These are phyloP conservation scores for Obelidium mucronatum DNA, from an alignment of 192 early-diverging fungal species.

Conservation along the genomic window DNA sequence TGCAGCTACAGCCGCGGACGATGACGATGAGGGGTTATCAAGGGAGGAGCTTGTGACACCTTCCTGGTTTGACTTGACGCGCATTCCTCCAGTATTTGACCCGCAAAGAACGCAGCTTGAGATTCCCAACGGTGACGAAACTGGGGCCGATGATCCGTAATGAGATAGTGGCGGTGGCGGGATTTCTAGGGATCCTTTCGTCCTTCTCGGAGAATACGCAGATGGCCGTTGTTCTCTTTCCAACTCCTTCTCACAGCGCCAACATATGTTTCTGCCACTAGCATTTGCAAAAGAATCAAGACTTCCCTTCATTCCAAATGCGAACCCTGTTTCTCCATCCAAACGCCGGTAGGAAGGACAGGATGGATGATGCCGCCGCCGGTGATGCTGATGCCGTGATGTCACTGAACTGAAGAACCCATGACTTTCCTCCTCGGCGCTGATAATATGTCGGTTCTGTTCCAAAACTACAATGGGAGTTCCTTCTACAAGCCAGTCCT, in stretches of 20 bases:
- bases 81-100: neutral
- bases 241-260: neutral
- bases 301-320: neutral
- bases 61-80: too few species aligned
- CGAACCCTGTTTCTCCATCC: neutral
- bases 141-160: constrained; percentile 9
- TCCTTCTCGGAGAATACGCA: neutral
- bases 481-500: constrained; percentile 38
- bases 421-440: constrained; percentile 26
- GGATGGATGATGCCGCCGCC: constrained; percentile 17
- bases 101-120: constrained; percentile 5
- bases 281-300: neutral
- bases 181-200: neutral
- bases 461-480: constrained; percentile 88
- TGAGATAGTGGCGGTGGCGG: constrained; percentile 11
- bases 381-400: too few species aligned
- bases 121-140: neutral
- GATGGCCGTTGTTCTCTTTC: neutral
- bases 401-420: too few species aligned
- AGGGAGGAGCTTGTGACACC: neutral
- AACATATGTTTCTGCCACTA: neutral
- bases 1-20: neutral
- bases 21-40: neutral
- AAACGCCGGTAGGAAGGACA: neutral
- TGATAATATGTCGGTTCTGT: constrained; percentile 88